Base-by-base conservation (phyloP, 345 rosid genomes). In the Citrus australasica region DNA sequence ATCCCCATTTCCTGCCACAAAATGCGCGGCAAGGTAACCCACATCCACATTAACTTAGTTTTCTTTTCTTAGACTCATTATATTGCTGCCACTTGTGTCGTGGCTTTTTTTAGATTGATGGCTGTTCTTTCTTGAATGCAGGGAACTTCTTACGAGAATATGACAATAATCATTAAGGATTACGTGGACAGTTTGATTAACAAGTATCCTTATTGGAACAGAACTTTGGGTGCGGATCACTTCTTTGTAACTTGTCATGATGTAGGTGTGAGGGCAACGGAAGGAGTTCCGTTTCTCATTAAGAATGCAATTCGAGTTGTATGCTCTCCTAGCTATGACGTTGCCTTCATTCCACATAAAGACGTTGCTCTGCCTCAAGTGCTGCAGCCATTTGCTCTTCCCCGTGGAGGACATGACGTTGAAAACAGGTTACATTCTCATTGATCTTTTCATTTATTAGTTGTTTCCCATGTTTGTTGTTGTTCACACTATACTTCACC, bases 171-270 rank as follows among this genome's bases (percentile, higher is more conserved):
- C 80, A 93, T 96, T 69, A 87, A 87, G 84, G 76, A 88, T 65
- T 96, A 96, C 70, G 79, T 96, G 76, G 94, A 91, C 56, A 58
- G 94, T 66, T 89, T 94, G 68, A 87, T 89, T 61, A 80, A 75
- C 30, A 96, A 90, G 85, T 94, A 96, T 38, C 97, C 95, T 65
- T 94, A 92, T 80, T 96, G 98, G 99, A 96, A 96, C 77, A 89
- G 98, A 81, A 96, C 99, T 0, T 84, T 96, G 9, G 99, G 99
- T 46, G 95, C 95, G 11, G 99, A 96, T 90, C 99, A 96, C 79
- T 96, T 96, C 85, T 96, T 96, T 73, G 98, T 94, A 32, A 96
- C 98, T 11, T 96, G 99, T 79, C 98, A 96, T 75, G 98, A 94
- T 80, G 97, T 94, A 46, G 99, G 98, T 71, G 98, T 92, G 59